A percentile compares a stretch with the other conserved stretches of the same genome.
Conservation (phyloP, 2,329 filamentous ascomycete genomes). For the Fusarium bulbicola region DNA sequence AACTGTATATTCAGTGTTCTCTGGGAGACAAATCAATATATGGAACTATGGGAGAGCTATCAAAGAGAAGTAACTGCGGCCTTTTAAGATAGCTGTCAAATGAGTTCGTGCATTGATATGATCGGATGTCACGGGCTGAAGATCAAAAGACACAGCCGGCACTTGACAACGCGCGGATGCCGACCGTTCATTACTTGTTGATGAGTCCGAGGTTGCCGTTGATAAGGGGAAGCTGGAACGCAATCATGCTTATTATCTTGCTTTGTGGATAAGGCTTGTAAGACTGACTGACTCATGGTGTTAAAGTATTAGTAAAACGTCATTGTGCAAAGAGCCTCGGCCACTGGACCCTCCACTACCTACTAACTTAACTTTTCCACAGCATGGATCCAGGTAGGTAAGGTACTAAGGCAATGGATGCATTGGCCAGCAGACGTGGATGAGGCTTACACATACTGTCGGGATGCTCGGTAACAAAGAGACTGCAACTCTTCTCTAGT, state of each 20-base stretch:
- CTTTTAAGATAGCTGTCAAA: slow-evolving; percentile 21
- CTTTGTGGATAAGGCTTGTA: neutral
- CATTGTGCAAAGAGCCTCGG: slow-evolving; percentile 12
- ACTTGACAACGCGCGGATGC: slow-evolving; percentile 11
- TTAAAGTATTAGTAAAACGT: slow-evolving; percentile 13
- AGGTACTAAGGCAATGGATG: neutral
- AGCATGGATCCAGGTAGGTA: neutral
- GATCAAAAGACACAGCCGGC: slow-evolving; percentile 20
- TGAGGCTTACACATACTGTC: slow-evolving; percentile 18
- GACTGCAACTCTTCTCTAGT: neutral
- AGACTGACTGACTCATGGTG: neutral
- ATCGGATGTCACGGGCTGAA: slow-evolving; percentile 34
- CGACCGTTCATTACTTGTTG: slow-evolving; percentile 6
- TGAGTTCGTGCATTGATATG: slow-evolving; percentile 13
- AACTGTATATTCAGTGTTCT: neutral
- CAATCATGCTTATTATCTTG: slow-evolving; percentile 15
- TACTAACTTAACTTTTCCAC: neutral
- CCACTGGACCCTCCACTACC: neutral
- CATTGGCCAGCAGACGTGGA: neutral
- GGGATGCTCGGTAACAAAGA: slow-evolving; percentile 16
- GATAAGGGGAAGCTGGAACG: neutral
- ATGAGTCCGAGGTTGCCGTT: slow-evolving; percentile 34
- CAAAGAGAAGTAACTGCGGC: neutral
- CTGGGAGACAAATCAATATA: neutral
- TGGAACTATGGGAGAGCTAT: neutral